Conservation (phyloP, 2,329 filamentous ascomycete species). For the Botrytis hyacinthi region DNA sequence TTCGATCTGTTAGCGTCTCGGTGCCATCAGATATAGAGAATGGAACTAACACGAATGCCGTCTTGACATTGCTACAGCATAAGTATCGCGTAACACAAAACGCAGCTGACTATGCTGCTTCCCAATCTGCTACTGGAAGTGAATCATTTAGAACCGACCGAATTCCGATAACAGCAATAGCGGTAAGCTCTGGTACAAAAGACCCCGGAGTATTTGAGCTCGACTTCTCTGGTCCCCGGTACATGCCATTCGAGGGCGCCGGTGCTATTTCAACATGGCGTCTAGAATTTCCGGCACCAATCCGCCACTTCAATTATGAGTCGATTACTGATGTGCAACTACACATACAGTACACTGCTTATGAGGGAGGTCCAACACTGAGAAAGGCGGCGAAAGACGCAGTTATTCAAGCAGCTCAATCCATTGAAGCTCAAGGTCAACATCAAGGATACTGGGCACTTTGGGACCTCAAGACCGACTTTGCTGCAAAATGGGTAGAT, state of each 20-base stretch:
- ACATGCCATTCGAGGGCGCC: conserved; percentile 42
- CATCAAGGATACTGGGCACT: background rate
- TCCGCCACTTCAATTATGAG: background rate
- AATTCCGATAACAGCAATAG: conserved; percentile 36
- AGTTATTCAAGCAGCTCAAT: background rate
- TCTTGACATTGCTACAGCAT: conserved; percentile 4
- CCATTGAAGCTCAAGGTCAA: background rate
- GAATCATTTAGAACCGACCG: conserved; percentile 17
- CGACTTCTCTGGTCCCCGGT: conserved; percentile 36
- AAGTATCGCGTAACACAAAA: conserved; percentile 9
- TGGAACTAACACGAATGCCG: background rate
- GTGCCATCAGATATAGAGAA: background rate
- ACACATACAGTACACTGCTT: conserved; percentile 4
- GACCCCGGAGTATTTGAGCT: conserved; percentile 42
- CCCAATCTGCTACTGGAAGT: background rate
- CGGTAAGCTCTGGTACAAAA: conserved; percentile 29
- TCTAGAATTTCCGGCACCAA: conserved; percentile 35
- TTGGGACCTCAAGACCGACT: conserved; percentile 4
- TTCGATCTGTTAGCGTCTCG: conserved; percentile 9
- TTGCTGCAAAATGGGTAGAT: background rate
- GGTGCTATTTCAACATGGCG: conserved; percentile 40
- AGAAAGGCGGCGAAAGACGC: background rate
- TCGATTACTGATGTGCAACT: background rate
- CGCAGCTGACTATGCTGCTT: background rate
- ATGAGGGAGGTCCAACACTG: conserved; percentile 10